A percentile compares a stretch with the other conserved stretches of the same genome.
phyloP scores from a whole-genome alignment of 306 rosid species.

The Cucumis melo region DNA sequence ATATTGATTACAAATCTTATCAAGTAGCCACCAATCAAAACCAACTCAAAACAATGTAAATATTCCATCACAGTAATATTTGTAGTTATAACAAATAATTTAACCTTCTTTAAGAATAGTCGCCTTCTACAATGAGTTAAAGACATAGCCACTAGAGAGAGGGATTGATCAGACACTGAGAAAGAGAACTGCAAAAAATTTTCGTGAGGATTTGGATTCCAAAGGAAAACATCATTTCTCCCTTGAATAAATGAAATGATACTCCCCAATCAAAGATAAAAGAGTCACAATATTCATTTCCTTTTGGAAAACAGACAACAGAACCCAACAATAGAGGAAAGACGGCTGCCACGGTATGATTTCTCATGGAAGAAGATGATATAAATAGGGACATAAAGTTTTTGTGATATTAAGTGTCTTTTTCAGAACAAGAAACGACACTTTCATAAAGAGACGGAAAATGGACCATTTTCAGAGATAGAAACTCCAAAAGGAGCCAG shows the following conservation, averaged over 20 bases:
- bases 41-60: neutral
- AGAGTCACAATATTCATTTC: neutral
- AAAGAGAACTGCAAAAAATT: neutral
- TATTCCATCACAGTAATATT: neutral
- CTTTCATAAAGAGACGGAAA: neutral
- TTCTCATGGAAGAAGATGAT: neutral
- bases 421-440: neutral
- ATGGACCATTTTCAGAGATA: too few species aligned
- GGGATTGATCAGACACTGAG: neutral
- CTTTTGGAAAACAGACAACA: neutral
- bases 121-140: neutral
- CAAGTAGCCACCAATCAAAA: neutral
- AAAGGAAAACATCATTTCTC: neutral
- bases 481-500: too few species aligned
- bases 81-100: neutral
- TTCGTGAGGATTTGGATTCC: neutral
- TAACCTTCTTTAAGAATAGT: neutral
- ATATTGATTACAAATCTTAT: neutral
- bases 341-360: neutral
- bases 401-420: neutral
- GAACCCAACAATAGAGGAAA: neutral
- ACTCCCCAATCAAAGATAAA: neutral
- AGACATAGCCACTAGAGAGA: neutral
- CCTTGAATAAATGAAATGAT: neutral
- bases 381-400: neutral